A percentile compares a stretch with the other conserved stretches of the same genome.
Evolutionary conservation across 2,329 filamentous ascomycete genomes (phyloP).

Genomic region (Paraphoma sp.): DNA sequence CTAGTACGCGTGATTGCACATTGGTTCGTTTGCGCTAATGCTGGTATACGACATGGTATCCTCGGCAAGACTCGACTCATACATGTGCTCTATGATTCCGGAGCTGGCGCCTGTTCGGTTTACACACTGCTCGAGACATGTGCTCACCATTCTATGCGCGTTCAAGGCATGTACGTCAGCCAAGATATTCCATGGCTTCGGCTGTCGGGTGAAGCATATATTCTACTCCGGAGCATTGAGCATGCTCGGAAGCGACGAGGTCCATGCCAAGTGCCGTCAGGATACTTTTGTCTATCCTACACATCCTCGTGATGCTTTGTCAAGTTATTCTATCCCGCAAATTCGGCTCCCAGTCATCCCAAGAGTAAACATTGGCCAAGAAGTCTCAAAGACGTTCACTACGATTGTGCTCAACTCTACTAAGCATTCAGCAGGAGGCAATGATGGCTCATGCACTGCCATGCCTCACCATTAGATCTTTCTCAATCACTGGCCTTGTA

Average conservation of each 20-base stretch:
- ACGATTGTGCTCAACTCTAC: too few species aligned
- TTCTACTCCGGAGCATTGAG: background rate
- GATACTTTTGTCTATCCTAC: background rate
- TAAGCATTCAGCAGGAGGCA: too few species aligned
- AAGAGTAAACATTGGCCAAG: too few species aligned
- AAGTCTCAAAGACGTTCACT: too few species aligned
- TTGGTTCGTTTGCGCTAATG: background rate
- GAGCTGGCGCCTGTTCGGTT: background rate
- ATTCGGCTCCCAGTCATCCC: background rate
- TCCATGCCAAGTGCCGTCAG: background rate
- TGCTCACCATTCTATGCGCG: too few species aligned
- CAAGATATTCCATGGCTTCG: too few species aligned
- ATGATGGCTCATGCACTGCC: too few species aligned
- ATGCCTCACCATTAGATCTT: background rate
- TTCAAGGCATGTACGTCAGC: too few species aligned
- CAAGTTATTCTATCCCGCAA: background rate
- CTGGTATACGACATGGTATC: background rate
- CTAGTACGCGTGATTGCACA: background rate
- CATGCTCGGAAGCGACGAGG: background rate
- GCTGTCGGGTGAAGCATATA: too few species aligned
- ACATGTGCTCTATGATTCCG: background rate
- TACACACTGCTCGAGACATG: background rate
- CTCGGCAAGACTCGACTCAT: background rate
- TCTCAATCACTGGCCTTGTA: constrained; percentile 48
- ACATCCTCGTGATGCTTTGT: background rate